Evolutionary conservation across 2,329 filamentous ascomycete species (phyloP).

Genomic region (Zarea fungicola): DNA sequence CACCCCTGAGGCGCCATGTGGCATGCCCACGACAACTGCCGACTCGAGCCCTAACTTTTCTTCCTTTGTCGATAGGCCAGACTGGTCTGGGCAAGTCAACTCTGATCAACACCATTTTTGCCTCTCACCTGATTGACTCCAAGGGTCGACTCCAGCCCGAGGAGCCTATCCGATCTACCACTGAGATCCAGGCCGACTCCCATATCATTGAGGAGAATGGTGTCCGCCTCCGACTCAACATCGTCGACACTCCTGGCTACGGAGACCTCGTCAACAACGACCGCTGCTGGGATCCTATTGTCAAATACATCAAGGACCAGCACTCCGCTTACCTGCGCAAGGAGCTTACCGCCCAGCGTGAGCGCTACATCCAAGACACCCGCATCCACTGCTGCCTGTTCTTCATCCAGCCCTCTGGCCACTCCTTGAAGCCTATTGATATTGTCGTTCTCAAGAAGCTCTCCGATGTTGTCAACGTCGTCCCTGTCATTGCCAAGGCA

Average conservation of each 20-base stretch:
- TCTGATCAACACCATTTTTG: slow-evolving; percentile 99
- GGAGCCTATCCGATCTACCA: slow-evolving; percentile 90
- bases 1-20: slow-evolving; percentile 15
- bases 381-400: slow-evolving; percentile 99
- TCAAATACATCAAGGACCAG: slow-evolving; percentile 99
- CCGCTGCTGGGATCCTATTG: slow-evolving; percentile 99
- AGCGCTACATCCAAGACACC: slow-evolving; percentile 98
- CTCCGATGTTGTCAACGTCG: slow-evolving; percentile 97
- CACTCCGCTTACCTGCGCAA: slow-evolving; percentile 98
- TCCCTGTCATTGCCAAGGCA: slow-evolving; percentile 97
- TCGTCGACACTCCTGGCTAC: slow-evolving; percentile 97
- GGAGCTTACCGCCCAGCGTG: slow-evolving; percentile 97
- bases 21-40: slow-evolving; percentile 10
- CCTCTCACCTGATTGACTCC: slow-evolving; percentile 97
- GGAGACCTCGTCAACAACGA: slow-evolving; percentile 99
- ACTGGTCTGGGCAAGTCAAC: slow-evolving; percentile 98
- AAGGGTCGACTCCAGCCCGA: slow-evolving; percentile 92
- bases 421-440: slow-evolving; percentile 98
- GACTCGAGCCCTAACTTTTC: slow-evolving; percentile 14
- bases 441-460: slow-evolving; percentile 99
- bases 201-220: slow-evolving; percentile 99
- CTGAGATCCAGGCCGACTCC: slow-evolving; percentile 95
- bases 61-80: slow-evolving; percentile 60
- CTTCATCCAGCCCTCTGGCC: slow-evolving; percentile 98
- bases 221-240: slow-evolving; percentile 94